Conservation (phyloP, 2,329 filamentous ascomycete genomes). For the Xylaria sp. region DNA sequence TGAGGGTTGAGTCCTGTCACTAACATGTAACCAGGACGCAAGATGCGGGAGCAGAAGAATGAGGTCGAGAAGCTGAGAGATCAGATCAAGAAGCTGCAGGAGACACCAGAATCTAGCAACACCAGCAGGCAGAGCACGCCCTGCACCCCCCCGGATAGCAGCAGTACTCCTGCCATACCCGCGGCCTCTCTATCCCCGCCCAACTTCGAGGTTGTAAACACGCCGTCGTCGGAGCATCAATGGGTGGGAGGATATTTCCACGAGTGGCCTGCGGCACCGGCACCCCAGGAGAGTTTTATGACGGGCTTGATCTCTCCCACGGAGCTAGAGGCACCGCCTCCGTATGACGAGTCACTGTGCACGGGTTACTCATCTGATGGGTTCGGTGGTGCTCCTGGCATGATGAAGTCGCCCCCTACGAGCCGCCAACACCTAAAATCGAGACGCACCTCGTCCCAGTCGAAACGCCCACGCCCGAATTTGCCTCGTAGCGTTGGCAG, state of each 20-base stretch:
- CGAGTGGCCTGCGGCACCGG: slow-evolving; percentile 39
- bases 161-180: slow-evolving; percentile 29
- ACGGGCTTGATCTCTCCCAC: slow-evolving; percentile 38
- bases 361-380: slow-evolving; percentile 35
- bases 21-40: slow-evolving; percentile 37
- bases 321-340: slow-evolving; percentile 34
- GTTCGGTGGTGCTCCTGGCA: slow-evolving; percentile 25
- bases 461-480: slow-evolving; percentile 33
- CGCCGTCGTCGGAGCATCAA: slow-evolving; percentile 38
- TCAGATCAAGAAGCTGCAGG: slow-evolving; percentile 43
- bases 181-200: slow-evolving; percentile 37
- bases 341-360: slow-evolving; percentile 37
- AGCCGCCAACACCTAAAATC: slow-evolving; percentile 37
- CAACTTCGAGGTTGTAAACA: slow-evolving; percentile 39
- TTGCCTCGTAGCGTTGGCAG: slow-evolving; percentile 39
- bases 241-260: slow-evolving; percentile 43
- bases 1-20: background rate
- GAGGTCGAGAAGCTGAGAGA: slow-evolving; percentile 45
- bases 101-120: slow-evolving; percentile 40
- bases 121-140: slow-evolving; percentile 41
- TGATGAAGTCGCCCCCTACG: slow-evolving; percentile 37
- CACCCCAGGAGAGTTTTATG: slow-evolving; percentile 38
- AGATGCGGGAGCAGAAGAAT: slow-evolving; percentile 45
- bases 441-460: slow-evolving; percentile 37
- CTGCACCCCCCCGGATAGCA: slow-evolving; percentile 39